phyloP scores from a whole-genome alignment of 495 filamentous ascomycete genomes.

The Penicillium herquei region DNA sequence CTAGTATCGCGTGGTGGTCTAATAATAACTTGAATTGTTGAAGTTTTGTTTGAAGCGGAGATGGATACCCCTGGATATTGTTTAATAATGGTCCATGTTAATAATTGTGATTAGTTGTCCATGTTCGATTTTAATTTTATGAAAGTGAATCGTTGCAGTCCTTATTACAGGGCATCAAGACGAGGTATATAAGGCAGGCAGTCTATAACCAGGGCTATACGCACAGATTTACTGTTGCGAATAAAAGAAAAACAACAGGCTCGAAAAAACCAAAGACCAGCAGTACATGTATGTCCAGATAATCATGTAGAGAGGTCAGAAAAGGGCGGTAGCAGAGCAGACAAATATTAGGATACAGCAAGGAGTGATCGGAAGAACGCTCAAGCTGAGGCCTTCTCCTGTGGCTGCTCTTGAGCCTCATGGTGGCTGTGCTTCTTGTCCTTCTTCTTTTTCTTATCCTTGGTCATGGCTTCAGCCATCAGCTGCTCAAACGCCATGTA shows the following conservation, averaged over 20 bases:
- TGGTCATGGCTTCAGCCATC: constrained; percentile 91
- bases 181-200: constrained; percentile 23
- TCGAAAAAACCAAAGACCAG: not conserved
- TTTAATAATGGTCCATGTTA: not conserved
- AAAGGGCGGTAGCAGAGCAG: not conserved
- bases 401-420: constrained; percentile 7
- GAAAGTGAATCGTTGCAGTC: not conserved
- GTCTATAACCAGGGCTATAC: constrained; percentile 19
- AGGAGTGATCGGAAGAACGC: not conserved
- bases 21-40: no score
- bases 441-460: constrained; percentile 69
- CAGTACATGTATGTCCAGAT: not conserved
- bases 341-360: not conserved
- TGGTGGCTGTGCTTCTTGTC: constrained; percentile 22
- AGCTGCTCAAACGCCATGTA: constrained; percentile 99
- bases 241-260: not conserved
- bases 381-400: constrained; percentile 15
- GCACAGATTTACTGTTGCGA: not conserved
- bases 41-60: not conserved
- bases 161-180: not conserved
- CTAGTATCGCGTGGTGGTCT: no score
- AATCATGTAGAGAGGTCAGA: not conserved
- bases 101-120: not conserved
- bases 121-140: not conserved
- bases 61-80: not conserved